Conservation (phyloP, 345 rosid genomes). For the Populus ilicifolia region DNA sequence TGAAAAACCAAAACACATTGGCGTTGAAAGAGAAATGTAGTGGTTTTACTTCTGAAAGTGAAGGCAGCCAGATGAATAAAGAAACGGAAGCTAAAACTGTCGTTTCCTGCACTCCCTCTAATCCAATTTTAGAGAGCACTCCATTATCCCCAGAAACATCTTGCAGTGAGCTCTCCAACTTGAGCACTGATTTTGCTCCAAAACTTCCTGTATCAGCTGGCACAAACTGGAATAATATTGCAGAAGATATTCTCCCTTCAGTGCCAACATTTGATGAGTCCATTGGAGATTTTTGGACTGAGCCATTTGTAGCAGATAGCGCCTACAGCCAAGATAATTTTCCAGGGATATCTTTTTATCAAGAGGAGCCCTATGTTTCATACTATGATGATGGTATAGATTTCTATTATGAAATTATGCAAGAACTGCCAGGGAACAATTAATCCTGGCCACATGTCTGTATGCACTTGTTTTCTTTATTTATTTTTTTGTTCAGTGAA, state of each 20-base stretch:
- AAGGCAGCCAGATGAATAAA: not conserved
- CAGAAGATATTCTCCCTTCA: not conserved
- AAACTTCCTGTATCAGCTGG: not conserved
- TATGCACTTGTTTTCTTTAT: too few species aligned
- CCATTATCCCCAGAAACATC: conserved; percentile 16
- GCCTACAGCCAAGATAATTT: not conserved
- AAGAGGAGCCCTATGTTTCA: not conserved
- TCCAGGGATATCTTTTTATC: not conserved
- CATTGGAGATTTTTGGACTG: conserved; percentile 18
- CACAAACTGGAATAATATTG: not conserved
- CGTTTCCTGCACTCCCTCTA: not conserved
- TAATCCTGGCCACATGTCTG: too few species aligned
- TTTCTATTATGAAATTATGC: not conserved
- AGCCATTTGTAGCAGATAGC: conserved; percentile 10
- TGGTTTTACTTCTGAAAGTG: not conserved
- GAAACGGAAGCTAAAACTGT: not conserved
- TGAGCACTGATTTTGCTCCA: not conserved
- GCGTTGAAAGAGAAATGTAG: not conserved
- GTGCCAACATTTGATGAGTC: not conserved
- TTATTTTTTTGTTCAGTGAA: too few species aligned
- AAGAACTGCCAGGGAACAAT: not conserved
- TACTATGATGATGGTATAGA: not conserved
- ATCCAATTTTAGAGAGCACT: conserved; percentile 23
- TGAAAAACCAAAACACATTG: not conserved
- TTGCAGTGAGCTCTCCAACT: not conserved